Evolutionary conservation across 202 grass and related monocot genomes (phyloP).

Genomic region (Zoysia matrella): DNA sequence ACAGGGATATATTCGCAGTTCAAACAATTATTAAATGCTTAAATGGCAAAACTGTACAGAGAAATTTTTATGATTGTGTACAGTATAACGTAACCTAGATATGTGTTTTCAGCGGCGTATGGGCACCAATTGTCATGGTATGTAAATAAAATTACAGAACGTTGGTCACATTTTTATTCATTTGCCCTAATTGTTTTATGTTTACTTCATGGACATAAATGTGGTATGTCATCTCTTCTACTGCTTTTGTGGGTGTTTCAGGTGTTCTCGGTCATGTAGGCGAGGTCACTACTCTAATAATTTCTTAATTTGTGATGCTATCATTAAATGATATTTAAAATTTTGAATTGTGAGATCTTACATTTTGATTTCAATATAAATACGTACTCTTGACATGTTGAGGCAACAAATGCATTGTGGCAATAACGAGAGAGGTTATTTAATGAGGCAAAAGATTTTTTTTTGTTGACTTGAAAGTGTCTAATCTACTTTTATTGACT

Average conservation of each 20-base stretch:
- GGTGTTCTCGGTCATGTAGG: conserved; percentile 92
- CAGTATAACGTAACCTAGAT: conserved; percentile 66
- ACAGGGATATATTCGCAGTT: neutral
- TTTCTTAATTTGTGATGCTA: conserved; percentile 9
- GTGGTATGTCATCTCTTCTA: conserved; percentile 99
- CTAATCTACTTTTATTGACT: conserved; percentile 22
- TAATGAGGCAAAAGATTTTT: conserved; percentile 32
- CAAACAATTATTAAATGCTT: neutral
- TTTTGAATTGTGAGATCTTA: conserved; percentile 21
- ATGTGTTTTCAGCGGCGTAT: conserved; percentile 83
- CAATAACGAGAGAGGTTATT: conserved; percentile 47
- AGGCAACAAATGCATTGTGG: conserved; percentile 59
- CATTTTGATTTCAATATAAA: conserved; percentile 64
- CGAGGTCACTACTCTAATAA: conserved; percentile 62
- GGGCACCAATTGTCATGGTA: conserved; percentile 93
- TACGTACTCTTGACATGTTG: conserved; percentile 93
- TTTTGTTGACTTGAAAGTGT: neutral
- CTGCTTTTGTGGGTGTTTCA: conserved; percentile 77
- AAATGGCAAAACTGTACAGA: conserved; percentile 13
- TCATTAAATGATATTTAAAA: conserved; percentile 13
- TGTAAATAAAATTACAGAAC: conserved; percentile 11
- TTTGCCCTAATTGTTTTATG: conserved; percentile 45
- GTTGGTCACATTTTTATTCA: conserved; percentile 29
- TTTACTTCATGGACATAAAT: conserved; percentile 98
- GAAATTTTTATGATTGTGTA: conserved; percentile 34